Base-by-base conservation (phyloP, 805 yeast species). In the Kluyveromyces lactis region DNA sequence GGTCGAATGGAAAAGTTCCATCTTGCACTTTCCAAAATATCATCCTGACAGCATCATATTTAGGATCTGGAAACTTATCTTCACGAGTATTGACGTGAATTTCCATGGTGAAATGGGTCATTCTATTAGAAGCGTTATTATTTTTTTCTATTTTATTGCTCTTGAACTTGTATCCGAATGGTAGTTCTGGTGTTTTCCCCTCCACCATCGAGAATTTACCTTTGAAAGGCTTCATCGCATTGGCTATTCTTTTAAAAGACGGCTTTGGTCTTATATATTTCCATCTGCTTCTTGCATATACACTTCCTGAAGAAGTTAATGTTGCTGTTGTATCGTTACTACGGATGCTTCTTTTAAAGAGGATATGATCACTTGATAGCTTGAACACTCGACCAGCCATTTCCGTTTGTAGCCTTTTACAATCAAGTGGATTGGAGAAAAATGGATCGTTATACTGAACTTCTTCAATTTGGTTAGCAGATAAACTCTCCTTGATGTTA, bases 361-460 rank as follows among this genome's bases (percentile, higher is more conserved):
- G 18, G 12, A 61, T 26, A 39, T 71, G 64, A 2, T 56, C 49
- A 0, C 77, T 71, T 10, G 60, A 56, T 1, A 83, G 58, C 1
- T 60, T 62, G 44, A 78, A 77, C 46, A 72, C 75, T 44, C 70
- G 75, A 4, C 87, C 89, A 1, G 89, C 89, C 58, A 76, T 79
- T 1, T 73, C 58, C 40, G 81, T 72, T 0, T 90, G 79, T 9
- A 59, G 56, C 4, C 57, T 50, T 2, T 75, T 79, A 5, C 72
- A 62, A 48, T 85, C 89, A 1, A 57, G 50, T 0, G 64, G 48
- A 12, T 71, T 67, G 19, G 78, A 71, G 48, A 76, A 89, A 47
- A 62, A 76, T 0, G 96, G 95, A 45, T 75, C 81, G 1, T 49
- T 42, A 52, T 81, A 80, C 11, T 76, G 69, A 11, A 75, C 58